Conservation (phyloP, 139 green algal genomes). For the Chlamydomonas sp. region DNA sequence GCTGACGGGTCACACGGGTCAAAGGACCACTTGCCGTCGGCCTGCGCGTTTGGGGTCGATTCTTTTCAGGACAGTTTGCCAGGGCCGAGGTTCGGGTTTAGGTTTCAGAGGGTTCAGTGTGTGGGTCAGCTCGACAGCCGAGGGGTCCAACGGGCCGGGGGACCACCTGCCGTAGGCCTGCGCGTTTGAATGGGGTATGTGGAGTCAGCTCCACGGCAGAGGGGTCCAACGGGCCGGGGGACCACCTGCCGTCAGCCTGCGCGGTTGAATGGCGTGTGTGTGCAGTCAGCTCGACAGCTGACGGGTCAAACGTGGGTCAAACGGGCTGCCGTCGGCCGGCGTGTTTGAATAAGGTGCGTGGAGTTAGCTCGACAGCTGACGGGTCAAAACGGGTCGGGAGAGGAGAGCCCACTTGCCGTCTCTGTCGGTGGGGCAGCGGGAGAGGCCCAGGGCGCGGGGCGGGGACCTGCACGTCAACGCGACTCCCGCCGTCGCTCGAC, state of each 20-base stretch:
- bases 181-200: too few species aligned
- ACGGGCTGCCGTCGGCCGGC: conserved; percentile 43
- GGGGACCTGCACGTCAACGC: too few species aligned
- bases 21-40: conserved; percentile 52
- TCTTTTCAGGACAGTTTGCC: too few species aligned
- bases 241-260: conserved; percentile 48
- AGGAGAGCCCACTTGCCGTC: too few species aligned
- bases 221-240: conserved; percentile 75
- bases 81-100: too few species aligned
- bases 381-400: conserved; percentile 79
- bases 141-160: conserved; percentile 75
- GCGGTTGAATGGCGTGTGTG: too few species aligned
- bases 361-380: conserved; percentile 84
- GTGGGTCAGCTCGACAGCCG: conserved; percentile 87
- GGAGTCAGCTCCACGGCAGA: conserved; percentile 86
- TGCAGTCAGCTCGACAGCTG: conserved; percentile 86
- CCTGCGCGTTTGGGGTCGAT: too few species aligned
- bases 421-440: too few species aligned
- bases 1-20: conserved; percentile 75
- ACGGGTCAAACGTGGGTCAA: conserved; percentile 76
- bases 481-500: too few species aligned
- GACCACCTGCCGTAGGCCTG: conserved; percentile 47
- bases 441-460: too few species aligned
- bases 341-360: too few species aligned
- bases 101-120: too few species aligned